Base-by-base conservation (phyloP, 495 filamentous ascomycete genomes). In the Peziza echinospora region DNA sequence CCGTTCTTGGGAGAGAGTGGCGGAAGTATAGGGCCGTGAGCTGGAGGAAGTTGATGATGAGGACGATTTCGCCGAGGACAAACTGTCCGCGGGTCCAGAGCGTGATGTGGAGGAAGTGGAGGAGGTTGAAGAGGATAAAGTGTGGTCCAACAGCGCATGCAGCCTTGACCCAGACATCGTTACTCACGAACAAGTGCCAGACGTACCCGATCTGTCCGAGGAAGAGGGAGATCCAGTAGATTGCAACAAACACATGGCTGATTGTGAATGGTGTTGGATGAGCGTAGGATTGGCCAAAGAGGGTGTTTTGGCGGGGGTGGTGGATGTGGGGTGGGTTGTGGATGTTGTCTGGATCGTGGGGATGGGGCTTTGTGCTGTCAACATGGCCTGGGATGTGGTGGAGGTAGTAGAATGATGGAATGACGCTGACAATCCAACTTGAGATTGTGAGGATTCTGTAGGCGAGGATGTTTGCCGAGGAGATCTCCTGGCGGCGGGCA, bases 161-260 rank as follows among this genome's bases (percentile, higher is more conserved):
- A n/a, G 72, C 65, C 30, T 71, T 70, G 48, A 82, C 74, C 5
- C 69, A 54, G 17, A 67, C 67, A 21, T 65, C 55, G 46, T 78
- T 69, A 47, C 67, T 65, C 24, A 70, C 72, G 70, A 83, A 91
- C 44, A 93, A 72, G 51, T 82, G 73, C 58, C 68, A 75, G 51
- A 81, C 62, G 59, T 91, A 93, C 53, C 67, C 73, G 45, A 78
- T 59, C 56, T 93, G 85, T 39, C 79, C 65, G 48, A 85, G 56
- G 54, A 80, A 80, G 46, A 91, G 69, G 26, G 77, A 58, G 47
- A 87, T 65, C 82, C 82, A 92, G 66, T 83, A 93, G 50, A 89
- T 68, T 26, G 67, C 71, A 10, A 75, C 73, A 49, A 89, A 75
- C 52, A 77, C 61, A 8, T 68, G 62, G 61, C 78, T 82, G 60